A percentile compares a stretch with the other conserved stretches of the same genome.
Conservation (phyloP, 2,329 filamentous ascomycete genomes). For the Diaporthe humulicola region DNA sequence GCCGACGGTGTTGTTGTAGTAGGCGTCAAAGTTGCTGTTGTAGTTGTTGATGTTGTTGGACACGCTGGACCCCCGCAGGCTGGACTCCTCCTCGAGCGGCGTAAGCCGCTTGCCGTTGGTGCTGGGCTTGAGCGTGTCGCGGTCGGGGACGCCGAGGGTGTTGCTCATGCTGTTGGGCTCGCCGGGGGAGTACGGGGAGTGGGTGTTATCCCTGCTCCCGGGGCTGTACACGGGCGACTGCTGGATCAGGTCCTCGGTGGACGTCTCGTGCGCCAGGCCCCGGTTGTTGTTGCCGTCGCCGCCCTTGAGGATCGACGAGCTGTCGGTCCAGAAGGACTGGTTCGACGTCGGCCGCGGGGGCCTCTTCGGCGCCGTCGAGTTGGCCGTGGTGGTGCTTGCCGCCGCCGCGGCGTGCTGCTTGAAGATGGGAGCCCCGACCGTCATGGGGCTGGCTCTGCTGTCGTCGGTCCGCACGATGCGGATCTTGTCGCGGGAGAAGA, state of each 20-base stretch:
- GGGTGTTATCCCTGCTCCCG: not conserved
- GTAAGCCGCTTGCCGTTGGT: slow-evolving; percentile 24
- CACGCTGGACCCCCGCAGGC: slow-evolving; percentile 14
- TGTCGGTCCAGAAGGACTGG: slow-evolving; percentile 29
- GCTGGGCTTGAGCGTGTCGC: slow-evolving; percentile 28
- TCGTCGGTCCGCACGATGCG: slow-evolving; percentile 1
- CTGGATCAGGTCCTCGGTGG: slow-evolving; percentile 22
- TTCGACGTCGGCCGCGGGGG: slow-evolving; percentile 8
- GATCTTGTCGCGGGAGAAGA: slow-evolving; percentile 25
- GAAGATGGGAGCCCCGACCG: slow-evolving; percentile 10
- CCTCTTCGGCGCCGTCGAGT: not conserved
- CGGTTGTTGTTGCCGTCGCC: not conserved
- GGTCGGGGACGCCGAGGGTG: not conserved
- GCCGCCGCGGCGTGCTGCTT: slow-evolving; percentile 1
- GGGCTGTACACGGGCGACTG: slow-evolving; percentile 10
- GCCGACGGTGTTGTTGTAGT: slow-evolving; percentile 3
- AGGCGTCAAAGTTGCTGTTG: slow-evolving; percentile 20
- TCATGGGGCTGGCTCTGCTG: slow-evolving; percentile 16
- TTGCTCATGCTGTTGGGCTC: not conserved
- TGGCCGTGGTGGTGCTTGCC: not conserved
- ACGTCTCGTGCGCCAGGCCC: slow-evolving; percentile 4
- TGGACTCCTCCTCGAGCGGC: slow-evolving; percentile 23
- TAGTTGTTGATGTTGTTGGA: not conserved
- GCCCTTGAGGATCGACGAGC: slow-evolving; percentile 4
- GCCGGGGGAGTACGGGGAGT: not conserved